phyloP scores from a whole-genome alignment of 106 monocot genomes.

The Hemerocallis citrina region DNA sequence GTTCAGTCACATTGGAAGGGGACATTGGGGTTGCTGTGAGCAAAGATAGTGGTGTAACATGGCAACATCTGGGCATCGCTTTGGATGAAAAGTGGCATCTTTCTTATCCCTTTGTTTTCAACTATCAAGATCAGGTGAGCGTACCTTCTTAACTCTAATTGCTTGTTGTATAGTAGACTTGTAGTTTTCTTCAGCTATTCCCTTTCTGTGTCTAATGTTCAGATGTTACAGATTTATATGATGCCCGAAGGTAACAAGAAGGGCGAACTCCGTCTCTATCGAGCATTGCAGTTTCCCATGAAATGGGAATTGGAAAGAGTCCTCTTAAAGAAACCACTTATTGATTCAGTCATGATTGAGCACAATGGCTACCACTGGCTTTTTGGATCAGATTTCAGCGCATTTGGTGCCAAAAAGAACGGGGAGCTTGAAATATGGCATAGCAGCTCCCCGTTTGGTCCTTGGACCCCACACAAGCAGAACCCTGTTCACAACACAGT shows the following conservation, averaged over 20 bases:
- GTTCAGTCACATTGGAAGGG: conserved; percentile 65
- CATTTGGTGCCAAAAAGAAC: conserved; percentile 48
- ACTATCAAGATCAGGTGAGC: conserved; percentile 45
- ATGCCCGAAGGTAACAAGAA: conserved; percentile 84
- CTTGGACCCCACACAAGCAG: conserved; percentile 68
- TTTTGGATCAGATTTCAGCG: conserved; percentile 81
- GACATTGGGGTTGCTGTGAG: conserved; percentile 88
- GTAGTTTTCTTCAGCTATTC: too few species aligned
- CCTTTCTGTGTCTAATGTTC: conserved; percentile 7
- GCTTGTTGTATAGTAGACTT: too few species aligned
- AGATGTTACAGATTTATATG: conserved; percentile 64
- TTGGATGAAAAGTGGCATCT: conserved; percentile 91
- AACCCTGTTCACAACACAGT: conserved; percentile 56
- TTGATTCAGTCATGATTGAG: conserved; percentile 75
- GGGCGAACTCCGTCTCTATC: conserved; percentile 77
- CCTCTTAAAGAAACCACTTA: conserved; percentile 62
- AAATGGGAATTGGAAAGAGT: conserved; percentile 77
- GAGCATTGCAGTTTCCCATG: conserved; percentile 65
- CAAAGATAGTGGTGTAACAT: conserved; percentile 69
- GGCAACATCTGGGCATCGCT: conserved; percentile 74
- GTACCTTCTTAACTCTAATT: not conserved
- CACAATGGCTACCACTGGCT: conserved; percentile 52
- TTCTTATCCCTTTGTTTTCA: conserved; percentile 92
- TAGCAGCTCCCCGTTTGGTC: conserved; percentile 66
- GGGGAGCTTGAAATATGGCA: conserved; percentile 85